Conservation (phyloP, 2,329 filamentous ascomycete genomes). For the Grosmannia serpens region DNA sequence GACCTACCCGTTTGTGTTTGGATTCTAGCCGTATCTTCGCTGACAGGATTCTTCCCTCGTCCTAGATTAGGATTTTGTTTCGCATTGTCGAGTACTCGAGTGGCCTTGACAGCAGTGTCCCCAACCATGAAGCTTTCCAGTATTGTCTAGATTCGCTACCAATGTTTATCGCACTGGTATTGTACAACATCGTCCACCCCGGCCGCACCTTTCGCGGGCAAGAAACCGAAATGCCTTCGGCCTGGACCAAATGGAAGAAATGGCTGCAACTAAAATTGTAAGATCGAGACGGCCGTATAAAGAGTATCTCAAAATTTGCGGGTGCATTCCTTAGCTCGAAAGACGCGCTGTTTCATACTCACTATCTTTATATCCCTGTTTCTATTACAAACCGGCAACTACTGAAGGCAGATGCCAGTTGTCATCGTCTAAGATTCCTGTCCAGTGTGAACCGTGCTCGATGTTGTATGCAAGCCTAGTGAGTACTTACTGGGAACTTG, state of each 20-base stretch:
- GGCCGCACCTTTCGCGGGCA: constrained; percentile 32
- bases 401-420: too few relatives aligned
- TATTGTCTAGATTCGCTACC: constrained; percentile 41
- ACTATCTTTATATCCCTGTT: too few relatives aligned
- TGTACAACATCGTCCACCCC: constrained; percentile 34
- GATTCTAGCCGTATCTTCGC: too few relatives aligned
- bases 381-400: too few relatives aligned
- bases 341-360: too few relatives aligned
- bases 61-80: constrained; percentile 45
- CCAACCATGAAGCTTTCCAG: constrained; percentile 33
- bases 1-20: background rate
- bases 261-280: background rate
- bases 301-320: background rate
- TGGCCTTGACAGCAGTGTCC: constrained; percentile 24
- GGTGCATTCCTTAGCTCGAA: background rate
- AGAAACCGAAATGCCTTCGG: constrained; percentile 30
- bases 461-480: too few relatives aligned
- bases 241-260: background rate
- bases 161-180: constrained; percentile 36
- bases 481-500: too few relatives aligned
- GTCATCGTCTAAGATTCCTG: too few relatives aligned
- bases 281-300: background rate
- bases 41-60: too few relatives aligned
- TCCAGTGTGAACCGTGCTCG: too few relatives aligned
- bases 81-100: constrained; percentile 44